Evolutionary conservation across 768 basidiomycete species (phyloP), one percentile per base, ranked within the genome.

Genomic region (Agaricus bisporus): DNA sequence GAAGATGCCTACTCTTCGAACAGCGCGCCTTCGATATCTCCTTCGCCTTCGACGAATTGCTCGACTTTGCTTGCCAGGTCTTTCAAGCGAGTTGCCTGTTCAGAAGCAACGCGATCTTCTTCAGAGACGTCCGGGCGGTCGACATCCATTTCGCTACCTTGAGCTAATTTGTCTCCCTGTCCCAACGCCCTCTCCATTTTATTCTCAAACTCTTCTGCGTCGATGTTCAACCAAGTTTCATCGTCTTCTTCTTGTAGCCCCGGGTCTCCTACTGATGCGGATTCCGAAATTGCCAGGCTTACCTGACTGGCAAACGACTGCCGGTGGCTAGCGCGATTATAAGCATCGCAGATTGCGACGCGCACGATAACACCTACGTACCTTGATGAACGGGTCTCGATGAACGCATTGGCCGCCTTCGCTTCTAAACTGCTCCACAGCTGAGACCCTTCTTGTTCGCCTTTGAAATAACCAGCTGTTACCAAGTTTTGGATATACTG

Each of bases 1-100:
- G 50, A 45, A 42, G 41, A 12, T 15, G 73, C 88, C 63, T 69
- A 98, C 95, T 98, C 95, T 50, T 85, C 83, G 62, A 99, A 95
- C 58, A 76, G 70, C 0, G 93, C 97, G 3, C 97, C 97, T 57
- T 91, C 87, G 8, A 97, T 56, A 55, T 90, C 87, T 2, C 97
- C 97, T 63, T 95, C 71, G 2, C 89, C 93, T 60, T 92, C 84
- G 2, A 99, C 85, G 64, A 99, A 99, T n/a, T 74, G 72, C 60
- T 90, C 87, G 1, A 99, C 91, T 64, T 91, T 90, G 56, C 78
- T 70, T 10, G 97, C 95, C 49, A 99, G 75, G 56, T 80, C 77
- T 60, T 82, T 83, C 28, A 98, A 69, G 56, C 79, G 81, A 18
- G 75, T 66, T 9, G 92, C 86, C 64, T 91, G 87, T 55, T 80